These are phyloP conservation scores for Meredithiella fracta DNA, from an alignment of 2,329 filamentous ascomycete genomes.

Conservation along the genomic window DNA sequence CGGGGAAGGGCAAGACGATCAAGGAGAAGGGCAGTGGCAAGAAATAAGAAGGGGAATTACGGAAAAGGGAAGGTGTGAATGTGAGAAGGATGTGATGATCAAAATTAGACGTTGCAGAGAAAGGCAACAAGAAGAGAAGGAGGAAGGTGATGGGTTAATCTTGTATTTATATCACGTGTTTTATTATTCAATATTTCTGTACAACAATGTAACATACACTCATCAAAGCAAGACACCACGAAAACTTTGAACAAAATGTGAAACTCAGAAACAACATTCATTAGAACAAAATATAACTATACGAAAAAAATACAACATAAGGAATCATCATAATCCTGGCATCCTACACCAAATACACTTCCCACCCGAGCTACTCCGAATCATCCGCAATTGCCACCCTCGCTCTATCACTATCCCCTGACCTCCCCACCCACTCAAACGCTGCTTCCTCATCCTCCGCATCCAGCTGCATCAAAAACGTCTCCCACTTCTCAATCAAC, in stretches of 20 bases:
- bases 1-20: conserved; percentile 19
- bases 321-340: neutral
- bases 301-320: neutral
- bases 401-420: conserved; percentile 39
- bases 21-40: conserved; percentile 28
- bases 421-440: conserved; percentile 48
- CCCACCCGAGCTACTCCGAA: conserved; percentile 30
- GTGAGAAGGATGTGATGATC: neutral
- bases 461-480: conserved; percentile 89
- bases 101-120: neutral
- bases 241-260: neutral
- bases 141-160: no score
- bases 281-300: neutral
- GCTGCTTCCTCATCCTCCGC: conserved; percentile 70
- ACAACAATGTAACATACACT: neutral
- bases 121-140: neutral
- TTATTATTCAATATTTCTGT: neutral
- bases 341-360: neutral
- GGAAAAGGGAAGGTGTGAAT: neutral
- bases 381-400: conserved; percentile 43
- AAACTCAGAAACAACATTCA: conserved; percentile 5
- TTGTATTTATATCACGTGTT: neutral
- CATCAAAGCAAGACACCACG: neutral
- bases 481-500: conserved; percentile 89
- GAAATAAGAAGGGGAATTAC: conserved; percentile 22